Base-by-base conservation (phyloP, 2,329 filamentous ascomycete genomes). In the Colletotrichum zoysiae region DNA sequence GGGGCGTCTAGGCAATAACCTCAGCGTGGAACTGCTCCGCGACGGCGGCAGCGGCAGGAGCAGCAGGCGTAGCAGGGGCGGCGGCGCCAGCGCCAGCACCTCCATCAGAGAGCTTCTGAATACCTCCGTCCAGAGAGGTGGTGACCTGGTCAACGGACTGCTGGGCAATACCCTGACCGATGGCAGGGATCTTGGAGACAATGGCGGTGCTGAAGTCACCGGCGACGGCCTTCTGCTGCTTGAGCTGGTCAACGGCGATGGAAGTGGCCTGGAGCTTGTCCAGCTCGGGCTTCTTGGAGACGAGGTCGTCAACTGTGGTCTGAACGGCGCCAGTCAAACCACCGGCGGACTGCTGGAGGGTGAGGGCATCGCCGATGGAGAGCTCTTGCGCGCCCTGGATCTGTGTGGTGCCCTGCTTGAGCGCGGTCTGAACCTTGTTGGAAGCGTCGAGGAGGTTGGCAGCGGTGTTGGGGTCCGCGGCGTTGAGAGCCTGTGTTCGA, bases 401-500 rank as follows among this genome's bases (percentile, higher is more conserved):
- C 57, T 80, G 77, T 4, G 63, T 67, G 6, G 77, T 76, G 16
- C 76, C 73, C 35, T 72, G 61, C 63, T 76, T 72, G 58, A 76
- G 65, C 46, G 69, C 60, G 65, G 60, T 70, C 61, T 74, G 65
- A 35, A 74, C 73, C 61, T 74, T 74, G 48, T 70, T 67, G 55
- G 79, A 81, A 14, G 79, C 65, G 30, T 68, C 65, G 18, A 75
- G 72, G 23, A 76, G 75, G 55, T 84, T 77, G 56, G 78, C 74
- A 61, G 87, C 80, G 3, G 80, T 79, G 59, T 81, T 79, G 82
- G 88, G 90, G 79, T 90, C 88, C 3, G 76, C 78, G 58, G 84
- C 87, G 74, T 82, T 84, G 18, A 75, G 71, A 8, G 70, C 71
- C 71, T 75, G 18, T 30, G 18, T 30, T 26, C 2, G 3, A 11